Base-by-base conservation (phyloP, 176 grass and related monocot genomes). In the Carex littledalei region DNA sequence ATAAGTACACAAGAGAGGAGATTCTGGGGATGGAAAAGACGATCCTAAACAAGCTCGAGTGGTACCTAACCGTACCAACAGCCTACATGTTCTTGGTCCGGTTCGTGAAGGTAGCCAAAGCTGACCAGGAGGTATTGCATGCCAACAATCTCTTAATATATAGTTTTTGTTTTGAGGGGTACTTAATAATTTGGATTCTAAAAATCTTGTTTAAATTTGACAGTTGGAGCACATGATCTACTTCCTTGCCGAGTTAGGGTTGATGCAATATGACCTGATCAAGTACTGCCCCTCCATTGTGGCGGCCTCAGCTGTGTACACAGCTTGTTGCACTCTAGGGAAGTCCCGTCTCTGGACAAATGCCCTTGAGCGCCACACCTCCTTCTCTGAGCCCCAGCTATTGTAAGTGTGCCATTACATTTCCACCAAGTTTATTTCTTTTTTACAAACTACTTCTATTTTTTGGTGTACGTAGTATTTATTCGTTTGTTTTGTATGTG, bases 51-150 rank as follows among this genome's bases (percentile, higher is more conserved):
- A 94, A 59, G 87, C 87, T 99, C 32, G 88, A 91, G 71, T 99
- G 97, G 97, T 94, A 96, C 65, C 79, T 99, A 4, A 99, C 93
- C 3, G 84, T 99, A 29, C 97, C 97, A 16, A 99, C 97, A 14
- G 55, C 63, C 4, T 99, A 95, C 5, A 89, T 94, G 17, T 99
- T 99, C 71, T 84, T 99, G 5, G 81, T 90, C 14, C 84, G 97
- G 37, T 99, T 90, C 80, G 34, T 95, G 45, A 99, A 99, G 90
- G 97, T 88, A 2, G 87, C 90, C 0, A 73, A 20, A 58, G 66
- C 54, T 81, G 91, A 95, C 29, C 88, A 89, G 31, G 90, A 95
- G 97, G 93, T 95, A 85, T 0, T 54, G 6, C 22, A 10, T 14
- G 11, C 12, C 54, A 82, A 43, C 56, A 50, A 31, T 41, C 60